Conservation (phyloP, 805 yeast species). For the Lipomyces yamanashiensis region DNA sequence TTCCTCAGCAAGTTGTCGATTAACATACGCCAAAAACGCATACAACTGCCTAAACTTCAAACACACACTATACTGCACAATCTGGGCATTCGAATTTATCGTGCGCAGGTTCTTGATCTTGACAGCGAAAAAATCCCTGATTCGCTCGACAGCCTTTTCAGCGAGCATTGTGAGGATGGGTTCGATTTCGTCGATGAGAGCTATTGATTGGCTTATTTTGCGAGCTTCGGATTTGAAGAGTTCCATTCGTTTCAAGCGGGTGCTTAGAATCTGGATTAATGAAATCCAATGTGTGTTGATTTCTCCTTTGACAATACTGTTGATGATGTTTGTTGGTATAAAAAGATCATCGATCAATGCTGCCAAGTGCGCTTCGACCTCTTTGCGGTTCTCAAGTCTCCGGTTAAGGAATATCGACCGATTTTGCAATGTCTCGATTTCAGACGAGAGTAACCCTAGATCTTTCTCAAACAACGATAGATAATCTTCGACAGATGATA, state of each 20-base stretch:
- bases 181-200: slow-evolving; percentile 24
- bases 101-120: slow-evolving; percentile 71
- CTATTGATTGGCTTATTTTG: slow-evolving; percentile 23
- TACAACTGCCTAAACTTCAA: slow-evolving; percentile 66
- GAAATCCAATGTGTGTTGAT: slow-evolving; percentile 64
- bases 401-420: slow-evolving; percentile 56
- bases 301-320: slow-evolving; percentile 61
- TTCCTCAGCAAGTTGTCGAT: slow-evolving; percentile 69
- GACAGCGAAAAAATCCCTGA: slow-evolving; percentile 67
- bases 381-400: slow-evolving; percentile 55
- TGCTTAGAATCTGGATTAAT: slow-evolving; percentile 52
- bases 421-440: slow-evolving; percentile 63
- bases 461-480: slow-evolving; percentile 62
- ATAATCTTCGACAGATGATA: slow-evolving; percentile 48
- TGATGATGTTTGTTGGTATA: slow-evolving; percentile 73
- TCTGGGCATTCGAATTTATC: slow-evolving; percentile 71
- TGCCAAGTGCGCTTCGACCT: slow-evolving; percentile 58
- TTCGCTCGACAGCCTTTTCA: slow-evolving; percentile 67
- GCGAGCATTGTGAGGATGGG: slow-evolving; percentile 29
- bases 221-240: slow-evolving; percentile 45
- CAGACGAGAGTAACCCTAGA: slow-evolving; percentile 59
- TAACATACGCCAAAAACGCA: slow-evolving; percentile 58
- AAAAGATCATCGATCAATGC: slow-evolving; percentile 78
- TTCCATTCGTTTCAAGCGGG: slow-evolving; percentile 63
- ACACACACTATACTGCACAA: slow-evolving; percentile 64